Percentiles rank a stretch among this genome's conserved stretches.
Conservation (phyloP, 768 basidiomycete genomes). For the Xerocomellus dryophilus region DNA sequence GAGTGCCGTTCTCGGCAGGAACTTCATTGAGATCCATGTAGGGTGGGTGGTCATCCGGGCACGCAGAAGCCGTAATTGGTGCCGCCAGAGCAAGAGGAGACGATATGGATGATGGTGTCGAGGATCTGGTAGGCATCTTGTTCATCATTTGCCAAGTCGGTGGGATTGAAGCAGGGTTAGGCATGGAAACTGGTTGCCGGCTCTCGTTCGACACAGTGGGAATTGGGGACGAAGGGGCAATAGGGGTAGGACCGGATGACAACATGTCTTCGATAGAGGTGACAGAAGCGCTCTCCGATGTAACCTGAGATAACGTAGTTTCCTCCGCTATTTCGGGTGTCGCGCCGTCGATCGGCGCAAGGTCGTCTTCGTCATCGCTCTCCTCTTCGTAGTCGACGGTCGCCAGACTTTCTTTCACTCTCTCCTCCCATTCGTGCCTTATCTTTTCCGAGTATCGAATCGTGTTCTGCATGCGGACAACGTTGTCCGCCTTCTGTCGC, state of each 20-base stretch:
- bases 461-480: conserved; percentile 94
- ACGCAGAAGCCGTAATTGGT: conserved; percentile 72
- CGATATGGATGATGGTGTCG: conserved; percentile 84
- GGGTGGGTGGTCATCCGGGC: conserved; percentile 58
- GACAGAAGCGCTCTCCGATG: conserved; percentile 18
- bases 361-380: conserved; percentile 43
- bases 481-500: conserved; percentile 91
- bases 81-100: conserved; percentile 83
- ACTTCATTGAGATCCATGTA: conserved; percentile 64
- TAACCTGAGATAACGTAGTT: conserved; percentile 7
- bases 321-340: conserved; percentile 25
- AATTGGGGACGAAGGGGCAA: conserved; percentile 52
- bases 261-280: conserved; percentile 27
- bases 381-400: conserved; percentile 56
- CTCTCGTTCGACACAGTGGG: conserved; percentile 20
- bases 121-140: conserved; percentile 70
- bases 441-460: conserved; percentile 97
- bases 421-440: conserved; percentile 94
- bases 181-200: conserved; percentile 31
- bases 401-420: conserved; percentile 66
- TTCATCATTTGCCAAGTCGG: conserved; percentile 40
- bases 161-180: conserved; percentile 44
- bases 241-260: conserved; percentile 65
- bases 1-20: conserved; percentile 36
- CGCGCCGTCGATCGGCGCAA: conserved; percentile 29